Evolutionary conservation across 2,329 filamentous ascomycete species (phyloP), one percentile per base, ranked within the genome.

Genomic region (Talaromyces sp.): DNA sequence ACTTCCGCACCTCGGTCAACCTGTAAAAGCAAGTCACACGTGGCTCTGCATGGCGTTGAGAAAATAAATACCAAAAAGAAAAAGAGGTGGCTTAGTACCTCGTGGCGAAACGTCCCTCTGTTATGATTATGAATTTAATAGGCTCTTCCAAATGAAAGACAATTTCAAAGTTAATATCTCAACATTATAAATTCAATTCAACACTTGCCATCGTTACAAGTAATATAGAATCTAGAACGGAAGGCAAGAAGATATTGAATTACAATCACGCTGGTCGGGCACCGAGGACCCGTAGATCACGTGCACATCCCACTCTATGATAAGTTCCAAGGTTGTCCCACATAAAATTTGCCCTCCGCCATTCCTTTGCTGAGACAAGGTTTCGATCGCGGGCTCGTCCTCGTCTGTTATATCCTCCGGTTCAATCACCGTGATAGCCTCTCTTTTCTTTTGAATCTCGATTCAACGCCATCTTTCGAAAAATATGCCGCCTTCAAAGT

Each of bases 1-100:
- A 91, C 74, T 99, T 97, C 90, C 89, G 93, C 82, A 91, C 80
- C 67, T 80, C 93, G 60, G 88, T 97, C 70, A 92, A 90, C 82
- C 77, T 97, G 79, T 96, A 90, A 86, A 76, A 65, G 62, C 56
- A 57, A 58, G 47, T 42, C 24, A 39, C 16, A 33, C 32, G 32
- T 14, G 35, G 17, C 17, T 24, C 19, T 16, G 20, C 22, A 13
- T 30, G 33, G 33, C 14, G n/a, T 22, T 41, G 45, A 24, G 36
- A 36, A 24, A 43, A 44, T 42, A 46, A 42, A 39, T 47, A 16
- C 27, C 39, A 57, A 56, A 58, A 54, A 55, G 44, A 57, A 56
- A 54, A 55, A 52, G 20, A 33, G 56, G 56, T 62, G 59, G 53
- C 52, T 37, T 44, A 55, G 54, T 52, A 47, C 20, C 48, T 41